These are phyloP conservation scores for Amanita thiersii DNA, from an alignment of 768 basidiomycete genomes.

Conservation along the genomic window DNA sequence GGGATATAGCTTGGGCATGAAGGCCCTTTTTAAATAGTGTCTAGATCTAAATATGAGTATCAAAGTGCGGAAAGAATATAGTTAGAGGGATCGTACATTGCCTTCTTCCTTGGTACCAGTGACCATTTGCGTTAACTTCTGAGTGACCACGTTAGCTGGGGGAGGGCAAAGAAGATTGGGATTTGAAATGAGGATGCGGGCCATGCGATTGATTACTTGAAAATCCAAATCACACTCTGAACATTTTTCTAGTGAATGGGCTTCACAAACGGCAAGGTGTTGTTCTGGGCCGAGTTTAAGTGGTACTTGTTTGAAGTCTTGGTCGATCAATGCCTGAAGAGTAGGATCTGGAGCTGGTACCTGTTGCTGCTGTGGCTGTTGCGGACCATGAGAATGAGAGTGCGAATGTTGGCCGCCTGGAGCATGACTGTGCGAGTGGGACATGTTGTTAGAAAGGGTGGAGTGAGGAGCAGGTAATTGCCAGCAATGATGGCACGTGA, in stretches of 20 bases:
- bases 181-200: constrained; percentile 60
- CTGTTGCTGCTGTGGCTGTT: constrained; percentile 33
- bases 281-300: constrained; percentile 48
- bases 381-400: constrained; percentile 38
- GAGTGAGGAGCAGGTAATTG: not conserved
- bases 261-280: constrained; percentile 49
- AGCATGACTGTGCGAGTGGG: constrained; percentile 56
- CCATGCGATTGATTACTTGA: constrained; percentile 64
- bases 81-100: constrained; percentile 54
- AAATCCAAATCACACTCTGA: constrained; percentile 69
- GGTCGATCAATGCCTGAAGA: constrained; percentile 72
- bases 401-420: constrained; percentile 48
- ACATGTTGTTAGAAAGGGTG: constrained; percentile 31
- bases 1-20: constrained; percentile 60
- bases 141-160: constrained; percentile 67
- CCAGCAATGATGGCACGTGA: constrained; percentile 8
- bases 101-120: constrained; percentile 87
- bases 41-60: constrained; percentile 31
- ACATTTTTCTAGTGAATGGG: constrained; percentile 71
- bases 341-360: constrained; percentile 56
- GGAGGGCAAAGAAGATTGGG: constrained; percentile 74
- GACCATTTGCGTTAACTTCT: constrained; percentile 68
- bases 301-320: constrained; percentile 52
- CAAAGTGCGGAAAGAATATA: constrained; percentile 2
- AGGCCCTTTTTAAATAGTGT: constrained; percentile 70